Conservation (phyloP, 345 rosid species). For the Clausena lansium region DNA sequence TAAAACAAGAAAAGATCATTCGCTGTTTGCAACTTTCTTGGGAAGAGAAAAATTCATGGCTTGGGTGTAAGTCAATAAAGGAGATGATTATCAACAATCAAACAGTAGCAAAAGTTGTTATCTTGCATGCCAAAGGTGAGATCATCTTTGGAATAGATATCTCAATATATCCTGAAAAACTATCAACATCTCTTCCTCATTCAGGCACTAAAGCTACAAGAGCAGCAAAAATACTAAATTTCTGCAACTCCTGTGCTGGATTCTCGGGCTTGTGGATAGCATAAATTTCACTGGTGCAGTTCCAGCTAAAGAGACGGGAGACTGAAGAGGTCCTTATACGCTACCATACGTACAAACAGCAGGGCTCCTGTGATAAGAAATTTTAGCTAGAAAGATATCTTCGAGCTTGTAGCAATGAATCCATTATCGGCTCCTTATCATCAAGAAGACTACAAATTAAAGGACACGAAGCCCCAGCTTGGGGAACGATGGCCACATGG, state of each 20-base stretch:
- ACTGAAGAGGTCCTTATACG: not conserved
- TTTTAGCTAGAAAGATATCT: conserved; percentile 6
- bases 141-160: not conserved
- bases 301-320: not conserved
- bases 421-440: conserved; percentile 41
- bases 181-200: not conserved
- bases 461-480: conserved; percentile 86
- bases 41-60: conserved; percentile 21
- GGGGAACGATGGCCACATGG: conserved; percentile 98
- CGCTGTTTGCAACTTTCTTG: conserved; percentile 15
- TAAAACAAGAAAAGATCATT: conserved; percentile 2
- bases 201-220: conserved; percentile 10
- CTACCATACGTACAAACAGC: not conserved
- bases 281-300: not conserved
- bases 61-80: not conserved
- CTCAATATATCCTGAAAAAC: not conserved
- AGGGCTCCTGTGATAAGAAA: not conserved
- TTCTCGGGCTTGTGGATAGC: not conserved
- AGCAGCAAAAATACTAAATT: not conserved
- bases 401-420: conserved; percentile 39
- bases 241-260: not conserved
- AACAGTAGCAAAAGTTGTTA: not conserved
- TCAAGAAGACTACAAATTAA: conserved; percentile 80
- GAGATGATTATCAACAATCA: not conserved
- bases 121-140: conserved; percentile 2